These are phyloP conservation scores for Botrytis galanthina DNA, from an alignment of 2,329 filamentous ascomycete species.

Conservation along the genomic window DNA sequence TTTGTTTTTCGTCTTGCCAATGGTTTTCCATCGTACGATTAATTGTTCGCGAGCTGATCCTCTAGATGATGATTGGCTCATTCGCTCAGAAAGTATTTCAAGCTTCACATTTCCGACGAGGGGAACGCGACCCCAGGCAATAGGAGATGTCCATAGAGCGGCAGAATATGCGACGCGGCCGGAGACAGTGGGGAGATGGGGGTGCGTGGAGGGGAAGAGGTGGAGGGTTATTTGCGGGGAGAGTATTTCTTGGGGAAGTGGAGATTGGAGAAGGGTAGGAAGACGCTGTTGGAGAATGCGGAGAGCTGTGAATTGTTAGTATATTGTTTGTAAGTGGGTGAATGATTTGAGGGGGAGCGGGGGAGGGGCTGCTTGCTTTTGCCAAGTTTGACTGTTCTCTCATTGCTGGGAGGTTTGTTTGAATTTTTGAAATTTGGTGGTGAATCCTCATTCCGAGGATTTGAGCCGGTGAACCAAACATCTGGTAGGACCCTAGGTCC, in stretches of 20 bases:
- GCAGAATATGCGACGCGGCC: constrained; percentile 89
- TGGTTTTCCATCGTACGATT: constrained; percentile 84
- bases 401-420: constrained; percentile 44
- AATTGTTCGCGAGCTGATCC: constrained; percentile 66
- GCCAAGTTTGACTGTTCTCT: constrained; percentile 56
- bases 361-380: constrained; percentile 33
- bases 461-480: constrained; percentile 47
- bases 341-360: background rate
- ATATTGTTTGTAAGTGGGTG: background rate
- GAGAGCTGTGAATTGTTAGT: constrained; percentile 48
- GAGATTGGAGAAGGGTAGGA: constrained; percentile 64
- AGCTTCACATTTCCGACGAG: constrained; percentile 87
- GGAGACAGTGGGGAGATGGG: constrained; percentile 86
- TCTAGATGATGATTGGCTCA: constrained; percentile 45
- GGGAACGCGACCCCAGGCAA: constrained; percentile 92
- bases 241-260: constrained; percentile 71
- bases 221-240: constrained; percentile 70
- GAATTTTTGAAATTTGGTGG: constrained; percentile 7
- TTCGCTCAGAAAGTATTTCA: constrained; percentile 84
- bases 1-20: constrained; percentile 48
- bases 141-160: constrained; percentile 91
- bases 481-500: constrained; percentile 37
- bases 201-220: constrained; percentile 74
- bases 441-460: constrained; percentile 23
- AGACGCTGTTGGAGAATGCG: constrained; percentile 63